Base-by-base conservation (phyloP, 2,329 filamentous ascomycete genomes). In the Aspergillus jensenii region DNA sequence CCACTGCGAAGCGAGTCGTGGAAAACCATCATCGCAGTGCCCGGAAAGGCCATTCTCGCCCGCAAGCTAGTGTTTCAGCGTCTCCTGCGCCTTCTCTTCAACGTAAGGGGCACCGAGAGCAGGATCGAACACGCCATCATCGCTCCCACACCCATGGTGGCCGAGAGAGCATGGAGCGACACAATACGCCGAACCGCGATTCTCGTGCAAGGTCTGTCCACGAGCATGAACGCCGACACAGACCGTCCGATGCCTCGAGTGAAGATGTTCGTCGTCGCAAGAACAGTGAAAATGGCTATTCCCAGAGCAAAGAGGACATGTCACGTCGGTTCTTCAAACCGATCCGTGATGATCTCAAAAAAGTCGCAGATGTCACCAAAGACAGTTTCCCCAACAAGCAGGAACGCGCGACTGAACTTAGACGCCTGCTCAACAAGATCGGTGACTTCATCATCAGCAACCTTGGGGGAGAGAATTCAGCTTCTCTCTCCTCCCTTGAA, bases 21-120 rank as follows among this genome's bases (percentile, higher is more conserved):
- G 93, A 96, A 68, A 96, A 96, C 64, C 93, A 97, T 68, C 93
- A 96, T 73, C 90, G 93, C 55, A 96, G 93, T 77, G 96, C 93
- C 78, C 96, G 96, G 79, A 93, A 96, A 69, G 67, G 70, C 43
- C 66, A 47, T 11, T 46, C 70, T 12, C 71, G 74, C 12, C 62
- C 70, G 47, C 68, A 68, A 15, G 65, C 69, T 21, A 78, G 75
- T 59, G 70, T 78, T 11, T 79, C 78, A 6, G 76, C 76, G 14
- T 81, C 78, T 9, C 79, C 79, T 17, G 76, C 76, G 4, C 76
- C 77, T 33, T 74, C 76, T 3, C 64, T 69, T 39, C 65, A 69
- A 37, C 77, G 77, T 45, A 79, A 79, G 58, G 68, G 67, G 46
- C 69, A 74, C 41, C 73, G 78, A 44, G 78, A 80, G 50, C 65